Evolutionary conservation across 179 eudicot species (phyloP), one percentile per base, ranked within the genome.

Genomic region (Dionaea muscipula): DNA sequence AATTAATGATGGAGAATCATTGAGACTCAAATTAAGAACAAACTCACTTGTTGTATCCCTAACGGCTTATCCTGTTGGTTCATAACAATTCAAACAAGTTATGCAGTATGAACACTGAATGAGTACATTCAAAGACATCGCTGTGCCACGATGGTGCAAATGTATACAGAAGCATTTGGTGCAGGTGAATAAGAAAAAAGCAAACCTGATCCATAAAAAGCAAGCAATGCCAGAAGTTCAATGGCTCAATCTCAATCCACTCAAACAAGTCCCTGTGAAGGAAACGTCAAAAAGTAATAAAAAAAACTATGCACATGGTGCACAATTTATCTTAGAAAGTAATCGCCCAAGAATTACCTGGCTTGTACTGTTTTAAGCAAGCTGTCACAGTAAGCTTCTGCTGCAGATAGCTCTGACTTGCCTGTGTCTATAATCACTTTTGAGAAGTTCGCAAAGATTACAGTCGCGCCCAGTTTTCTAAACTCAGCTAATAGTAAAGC

Each of bases 191-290:
- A 15, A 60, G 52, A 16, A 47, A 59, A 41, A 38, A 53, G 54
- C 75, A 68, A 65, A 91, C 98, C 93, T 87, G 95, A 74, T 91
- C 98, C 98, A 87, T 91, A 64, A 87, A 91, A 48, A 91, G 86
- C 66, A 91, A 59, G 53, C 93, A 84, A 65, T 84, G 80, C 95
- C 95, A 87, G 69, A 80, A 87, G 75, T 91, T 91, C 55, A 70
- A 55, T 27, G 91, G 91, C 56, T 91, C 96, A 64, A 91, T 80
- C 76, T 87, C 95, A 72, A 91, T 80, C 95, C 94, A 91, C 70
- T 91, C 95, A 53, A 91, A 91, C 50, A 91, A 72, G 57, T 91
- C 95, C 74, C 98, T 91, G 62, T 17, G 52, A 25, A 35, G 18
- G 31, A 51, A 62, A 17, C 28, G 43, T 49, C 21, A 40, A 31